These are phyloP conservation scores for Acacia acuminata DNA, from an alignment of 306 rosid genomes.

Conservation along the genomic window DNA sequence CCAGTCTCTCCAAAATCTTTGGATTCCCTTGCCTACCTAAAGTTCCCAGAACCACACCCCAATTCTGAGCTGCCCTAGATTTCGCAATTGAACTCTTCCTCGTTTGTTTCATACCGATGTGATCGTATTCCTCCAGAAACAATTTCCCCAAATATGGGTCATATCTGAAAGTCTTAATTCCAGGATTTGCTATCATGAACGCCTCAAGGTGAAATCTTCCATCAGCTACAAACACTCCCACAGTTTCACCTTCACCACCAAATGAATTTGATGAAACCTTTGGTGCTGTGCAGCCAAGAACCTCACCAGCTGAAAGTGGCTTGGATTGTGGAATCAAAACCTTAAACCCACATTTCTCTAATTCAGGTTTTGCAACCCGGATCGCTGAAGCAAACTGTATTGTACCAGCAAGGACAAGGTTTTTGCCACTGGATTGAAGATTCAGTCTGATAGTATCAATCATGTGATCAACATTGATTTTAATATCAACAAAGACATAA, in stretches of 20 bases:
- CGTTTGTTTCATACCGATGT: constrained; percentile 72
- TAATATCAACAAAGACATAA: constrained; percentile 86
- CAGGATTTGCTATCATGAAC: constrained; percentile 91
- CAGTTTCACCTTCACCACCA: constrained; percentile 41
- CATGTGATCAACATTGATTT: constrained; percentile 58
- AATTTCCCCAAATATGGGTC: constrained; percentile 85
- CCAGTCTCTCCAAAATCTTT: constrained; percentile 76
- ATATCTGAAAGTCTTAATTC: constrained; percentile 68
- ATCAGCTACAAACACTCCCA: constrained; percentile 78
- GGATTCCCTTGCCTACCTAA: constrained; percentile 98
- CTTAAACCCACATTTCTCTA: constrained; percentile 68
- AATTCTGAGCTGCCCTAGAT: constrained; percentile 59
- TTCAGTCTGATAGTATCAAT: constrained; percentile 60
- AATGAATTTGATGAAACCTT: constrained; percentile 40
- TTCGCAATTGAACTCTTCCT: constrained; percentile 65
- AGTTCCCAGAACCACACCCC: constrained; percentile 90
- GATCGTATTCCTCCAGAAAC: constrained; percentile 89
- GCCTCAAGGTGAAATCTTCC: constrained; percentile 96
- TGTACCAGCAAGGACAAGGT: constrained; percentile 74
- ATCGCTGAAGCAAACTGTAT: constrained; percentile 87
- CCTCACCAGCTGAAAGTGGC: constrained; percentile 90
- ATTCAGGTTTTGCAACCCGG: constrained; percentile 65
- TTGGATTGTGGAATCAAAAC: constrained; percentile 82
- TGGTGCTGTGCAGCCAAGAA: constrained; percentile 94
- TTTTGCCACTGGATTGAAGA: constrained; percentile 35